A percentile compares a stretch with the other conserved stretches of the same genome.
Evolutionary conservation across 768 basidiomycete species (phyloP).

Genomic region (Pleurotus citrinopileatus): DNA sequence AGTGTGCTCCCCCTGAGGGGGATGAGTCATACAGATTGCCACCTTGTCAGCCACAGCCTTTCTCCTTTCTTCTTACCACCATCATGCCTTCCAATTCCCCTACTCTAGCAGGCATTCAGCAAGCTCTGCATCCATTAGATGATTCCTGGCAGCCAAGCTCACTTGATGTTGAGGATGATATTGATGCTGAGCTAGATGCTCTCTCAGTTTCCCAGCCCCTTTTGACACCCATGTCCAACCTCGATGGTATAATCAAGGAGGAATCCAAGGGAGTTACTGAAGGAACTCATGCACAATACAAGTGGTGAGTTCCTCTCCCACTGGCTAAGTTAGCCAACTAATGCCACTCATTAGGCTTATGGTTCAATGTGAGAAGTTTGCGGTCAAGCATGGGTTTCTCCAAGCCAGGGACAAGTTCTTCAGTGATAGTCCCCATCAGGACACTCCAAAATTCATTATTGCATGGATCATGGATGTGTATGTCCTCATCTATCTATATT

Average conservation of each 20-base stretch:
- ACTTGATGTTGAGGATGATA: not conserved
- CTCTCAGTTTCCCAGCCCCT: not conserved
- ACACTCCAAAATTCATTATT: conserved; percentile 21
- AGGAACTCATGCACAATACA: conserved; percentile 25
- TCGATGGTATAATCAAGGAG: conserved; percentile 16
- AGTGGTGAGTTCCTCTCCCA: conserved; percentile 18
- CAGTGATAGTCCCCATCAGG: conserved; percentile 11
- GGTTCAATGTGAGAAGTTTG: conserved; percentile 16
- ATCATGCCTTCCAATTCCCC: not conserved
- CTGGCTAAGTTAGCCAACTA: not conserved
- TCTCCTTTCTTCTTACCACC: too few relatives aligned
- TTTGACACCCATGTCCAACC: not conserved
- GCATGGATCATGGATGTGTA: conserved; percentile 27
- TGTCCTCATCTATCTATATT: conserved; percentile 4
- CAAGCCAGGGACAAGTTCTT: conserved; percentile 16
- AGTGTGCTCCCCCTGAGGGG: too few relatives aligned
- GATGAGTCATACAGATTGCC: too few relatives aligned
- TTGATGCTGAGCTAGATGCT: not conserved
- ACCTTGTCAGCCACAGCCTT: too few relatives aligned
- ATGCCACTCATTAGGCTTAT: conserved; percentile 15
- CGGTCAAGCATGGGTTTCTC: conserved; percentile 16
- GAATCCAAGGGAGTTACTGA: conserved; percentile 29
- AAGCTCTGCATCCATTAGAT: not conserved
- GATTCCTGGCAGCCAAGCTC: not conserved
- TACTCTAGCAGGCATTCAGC: not conserved